Conservation (phyloP, 1,284 basidiomycete species). For the Ceratobasidium sp. region DNA sequence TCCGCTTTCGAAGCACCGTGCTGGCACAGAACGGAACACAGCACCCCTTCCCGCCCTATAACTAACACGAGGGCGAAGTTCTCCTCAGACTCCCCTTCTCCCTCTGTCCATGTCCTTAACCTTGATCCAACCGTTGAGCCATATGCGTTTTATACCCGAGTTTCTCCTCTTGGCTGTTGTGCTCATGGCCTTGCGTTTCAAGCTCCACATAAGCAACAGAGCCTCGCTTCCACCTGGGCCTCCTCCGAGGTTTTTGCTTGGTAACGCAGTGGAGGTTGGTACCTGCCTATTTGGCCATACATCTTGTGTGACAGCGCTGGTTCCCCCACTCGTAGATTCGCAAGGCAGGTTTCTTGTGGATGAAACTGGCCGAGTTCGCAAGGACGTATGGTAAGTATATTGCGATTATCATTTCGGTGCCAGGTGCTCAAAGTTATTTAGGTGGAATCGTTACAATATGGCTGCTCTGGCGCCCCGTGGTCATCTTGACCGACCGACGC, state of each 20-base stretch:
- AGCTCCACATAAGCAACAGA: background rate
- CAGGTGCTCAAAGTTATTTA: background rate
- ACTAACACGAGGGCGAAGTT: too few species aligned
- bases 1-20: too few species aligned
- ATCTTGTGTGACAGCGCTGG: background rate
- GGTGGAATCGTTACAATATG: constrained; percentile 33
- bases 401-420: too few species aligned
- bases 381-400: constrained; percentile 11
- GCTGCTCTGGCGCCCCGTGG: constrained; percentile 22
- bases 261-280: constrained; percentile 35
- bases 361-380: constrained; percentile 36
- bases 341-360: constrained; percentile 20
- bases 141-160: background rate
- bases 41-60: too few species aligned
- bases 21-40: too few species aligned
- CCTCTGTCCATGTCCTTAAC: too few species aligned
- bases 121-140: background rate
- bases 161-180: background rate
- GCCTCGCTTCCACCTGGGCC: constrained; percentile 27
- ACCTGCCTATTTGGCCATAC: background rate
- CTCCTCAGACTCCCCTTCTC: too few species aligned
- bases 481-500: constrained; percentile 11
- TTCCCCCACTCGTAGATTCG: constrained; percentile 4
- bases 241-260: constrained; percentile 16
- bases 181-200: background rate